Evolutionary conservation across 2,329 filamentous ascomycete species (phyloP).

Genomic region (Verticillium nubilum): DNA sequence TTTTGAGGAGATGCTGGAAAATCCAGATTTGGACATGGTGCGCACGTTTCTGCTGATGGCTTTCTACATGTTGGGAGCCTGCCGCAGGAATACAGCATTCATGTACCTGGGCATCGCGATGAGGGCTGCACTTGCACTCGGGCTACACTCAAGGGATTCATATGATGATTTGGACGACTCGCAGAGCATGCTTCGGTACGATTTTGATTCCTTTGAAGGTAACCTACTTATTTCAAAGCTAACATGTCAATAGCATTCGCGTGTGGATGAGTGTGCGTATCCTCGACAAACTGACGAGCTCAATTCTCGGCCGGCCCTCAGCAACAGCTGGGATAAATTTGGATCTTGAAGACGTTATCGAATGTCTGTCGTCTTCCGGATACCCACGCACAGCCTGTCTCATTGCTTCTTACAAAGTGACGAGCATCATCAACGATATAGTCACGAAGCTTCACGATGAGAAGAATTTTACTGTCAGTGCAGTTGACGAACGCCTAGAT

Average conservation of each 20-base stretch:
- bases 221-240: no score
- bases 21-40: conserved; percentile 49
- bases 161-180: conserved; percentile 15
- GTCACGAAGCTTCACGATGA: conserved; percentile 35
- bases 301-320: conserved; percentile 27
- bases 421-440: conserved; percentile 38
- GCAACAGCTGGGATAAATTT: conserved; percentile 26
- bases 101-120: conserved; percentile 58
- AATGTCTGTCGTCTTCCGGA: conserved; percentile 14
- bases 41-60: conserved; percentile 51
- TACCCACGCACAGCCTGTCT: conserved; percentile 23
- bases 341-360: conserved; percentile 19
- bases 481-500: conserved; percentile 33
- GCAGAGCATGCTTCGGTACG: conserved; percentile 17
- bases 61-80: conserved; percentile 54
- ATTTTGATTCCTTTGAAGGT: no score
- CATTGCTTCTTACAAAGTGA: conserved; percentile 33
- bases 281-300: conserved; percentile 30
- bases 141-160: conserved; percentile 38
- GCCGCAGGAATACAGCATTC: conserved; percentile 54
- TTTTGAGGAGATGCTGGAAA: conserved; percentile 45
- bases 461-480: conserved; percentile 21
- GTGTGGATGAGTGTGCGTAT: conserved; percentile 32
- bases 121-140: conserved; percentile 50
- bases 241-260: conserved; percentile 1